Percentiles rank a stretch among this genome's conserved stretches.
Conservation (phyloP, 441 rosid species). For the Populus hybrid region DNA sequence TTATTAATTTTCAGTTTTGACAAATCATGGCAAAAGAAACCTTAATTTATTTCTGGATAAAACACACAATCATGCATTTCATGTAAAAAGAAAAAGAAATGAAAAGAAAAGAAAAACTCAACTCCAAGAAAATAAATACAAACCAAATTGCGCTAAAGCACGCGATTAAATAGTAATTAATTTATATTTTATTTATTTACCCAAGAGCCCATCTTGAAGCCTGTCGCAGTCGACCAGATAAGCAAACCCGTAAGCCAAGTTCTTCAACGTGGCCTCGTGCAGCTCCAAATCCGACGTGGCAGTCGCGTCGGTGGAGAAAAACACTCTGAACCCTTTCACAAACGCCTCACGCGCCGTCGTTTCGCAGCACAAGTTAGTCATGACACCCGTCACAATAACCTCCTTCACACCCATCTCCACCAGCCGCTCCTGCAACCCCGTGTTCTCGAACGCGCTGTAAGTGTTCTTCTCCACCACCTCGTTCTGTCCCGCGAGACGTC, state of each 20-base stretch:
- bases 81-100: neutral
- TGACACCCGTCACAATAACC: slow-evolving; percentile 66
- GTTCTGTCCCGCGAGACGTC: slow-evolving; percentile 10
- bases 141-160: neutral
- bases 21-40: neutral
- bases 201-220: slow-evolving; percentile 21
- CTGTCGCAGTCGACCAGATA: slow-evolving; percentile 59
- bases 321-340: slow-evolving; percentile 62
- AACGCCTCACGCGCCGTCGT: slow-evolving; percentile 87
- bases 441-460: slow-evolving; percentile 55
- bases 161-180: neutral
- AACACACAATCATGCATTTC: neutral
- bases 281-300: slow-evolving; percentile 53
- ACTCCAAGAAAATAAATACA: neutral
- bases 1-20: too few species aligned
- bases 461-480: slow-evolving; percentile 70
- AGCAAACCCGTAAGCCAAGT: slow-evolving; percentile 66
- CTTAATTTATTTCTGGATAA: neutral
- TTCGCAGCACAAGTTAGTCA: slow-evolving; percentile 81
- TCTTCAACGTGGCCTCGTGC: slow-evolving; percentile 62
- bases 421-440: slow-evolving; percentile 52
- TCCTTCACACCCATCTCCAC: slow-evolving; percentile 58
- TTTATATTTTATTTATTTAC: neutral
- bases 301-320: slow-evolving; percentile 76
- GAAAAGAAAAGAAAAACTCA: neutral